phyloP scores from a whole-genome alignment of 495 filamentous ascomycete genomes.

The Neurospora intermedia region DNA sequence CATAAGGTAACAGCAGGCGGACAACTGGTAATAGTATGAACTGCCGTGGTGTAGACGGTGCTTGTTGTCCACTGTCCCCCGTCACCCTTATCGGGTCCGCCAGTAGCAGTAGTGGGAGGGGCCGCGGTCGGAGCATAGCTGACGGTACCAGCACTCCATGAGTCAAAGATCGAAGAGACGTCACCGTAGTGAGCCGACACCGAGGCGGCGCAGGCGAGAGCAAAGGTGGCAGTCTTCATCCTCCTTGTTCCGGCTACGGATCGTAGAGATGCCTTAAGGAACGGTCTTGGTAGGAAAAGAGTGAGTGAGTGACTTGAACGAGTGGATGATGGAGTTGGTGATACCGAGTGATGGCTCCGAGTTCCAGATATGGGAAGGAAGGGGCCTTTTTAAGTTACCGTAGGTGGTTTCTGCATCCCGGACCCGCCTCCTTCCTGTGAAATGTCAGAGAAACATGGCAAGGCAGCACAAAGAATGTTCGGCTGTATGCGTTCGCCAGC shows the following conservation, averaged over 20 bases:
- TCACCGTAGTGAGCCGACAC: slow-evolving; percentile 12
- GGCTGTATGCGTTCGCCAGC: background rate
- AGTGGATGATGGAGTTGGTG: slow-evolving; percentile 17
- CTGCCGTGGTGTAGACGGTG: slow-evolving; percentile 21
- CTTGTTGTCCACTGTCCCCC: slow-evolving; percentile 20
- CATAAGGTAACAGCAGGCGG: slow-evolving; percentile 14
- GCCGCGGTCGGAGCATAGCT: slow-evolving; percentile 7
- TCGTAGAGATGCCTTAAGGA: background rate
- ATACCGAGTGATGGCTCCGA: slow-evolving; percentile 3
- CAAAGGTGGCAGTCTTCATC: slow-evolving; percentile 17
- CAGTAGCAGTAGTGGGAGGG: background rate
- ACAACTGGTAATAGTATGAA: slow-evolving; percentile 22
- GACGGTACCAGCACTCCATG: background rate
- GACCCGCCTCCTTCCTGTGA: background rate
- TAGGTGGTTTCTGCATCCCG: background rate
- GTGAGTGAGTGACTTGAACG: slow-evolving; percentile 20
- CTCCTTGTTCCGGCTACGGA: background rate
- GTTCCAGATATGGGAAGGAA: background rate
- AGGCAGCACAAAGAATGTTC: background rate
- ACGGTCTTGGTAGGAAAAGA: background rate
- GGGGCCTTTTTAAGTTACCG: slow-evolving; percentile 3
- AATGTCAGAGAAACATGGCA: slow-evolving; percentile 2
- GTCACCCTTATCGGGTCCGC: slow-evolving; percentile 1
- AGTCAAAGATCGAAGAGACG: background rate
- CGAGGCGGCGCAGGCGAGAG: slow-evolving; percentile 20